Conservation (phyloP, 2,329 filamentous ascomycete species). For the Alternaria incomplexa region DNA sequence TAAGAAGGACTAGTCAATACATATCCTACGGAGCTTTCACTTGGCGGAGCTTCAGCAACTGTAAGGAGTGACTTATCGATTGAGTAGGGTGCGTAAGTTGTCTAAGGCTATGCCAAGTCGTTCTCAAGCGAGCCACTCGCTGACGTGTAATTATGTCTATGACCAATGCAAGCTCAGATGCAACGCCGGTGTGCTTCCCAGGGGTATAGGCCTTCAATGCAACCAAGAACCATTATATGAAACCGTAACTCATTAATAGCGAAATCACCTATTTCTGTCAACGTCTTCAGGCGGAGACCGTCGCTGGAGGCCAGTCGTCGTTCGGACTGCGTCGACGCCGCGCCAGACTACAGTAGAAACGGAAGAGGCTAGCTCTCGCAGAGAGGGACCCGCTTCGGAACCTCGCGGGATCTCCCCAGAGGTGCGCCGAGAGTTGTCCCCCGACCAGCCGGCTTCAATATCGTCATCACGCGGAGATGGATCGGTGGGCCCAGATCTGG, state of each 20-base stretch:
- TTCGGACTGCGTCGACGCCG: constrained; percentile 42
- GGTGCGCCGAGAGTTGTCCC: constrained; percentile 51
- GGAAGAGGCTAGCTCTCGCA: constrained; percentile 40
- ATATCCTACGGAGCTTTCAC: background rate
- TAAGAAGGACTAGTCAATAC: background rate
- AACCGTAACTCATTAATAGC: constrained; percentile 2
- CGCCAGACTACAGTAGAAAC: constrained; percentile 46
- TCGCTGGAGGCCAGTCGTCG: constrained; percentile 36
- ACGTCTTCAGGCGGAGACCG: constrained; percentile 39
- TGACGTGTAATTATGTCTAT: background rate
- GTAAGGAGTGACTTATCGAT: background rate
- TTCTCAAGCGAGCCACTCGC: background rate
- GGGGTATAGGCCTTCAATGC: constrained; percentile 26
- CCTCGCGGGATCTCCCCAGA: constrained; percentile 19
- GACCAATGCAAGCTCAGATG: background rate
- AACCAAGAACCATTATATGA: constrained; percentile 12
- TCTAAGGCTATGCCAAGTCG: background rate
- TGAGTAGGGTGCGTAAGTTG: constrained; percentile 2
- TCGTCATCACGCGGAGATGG: constrained; percentile 25
- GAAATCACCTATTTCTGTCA: constrained; percentile 42
- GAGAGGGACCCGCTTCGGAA: constrained; percentile 29
- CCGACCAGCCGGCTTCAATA: constrained; percentile 44
- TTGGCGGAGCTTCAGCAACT: background rate
- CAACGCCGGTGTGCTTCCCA: constrained; percentile 18
- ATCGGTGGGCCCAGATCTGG: constrained; percentile 16